Evolutionary conservation across 805 yeast species (phyloP), one percentile per base, ranked within the genome.

Genomic region (Candida jianshihensis): DNA sequence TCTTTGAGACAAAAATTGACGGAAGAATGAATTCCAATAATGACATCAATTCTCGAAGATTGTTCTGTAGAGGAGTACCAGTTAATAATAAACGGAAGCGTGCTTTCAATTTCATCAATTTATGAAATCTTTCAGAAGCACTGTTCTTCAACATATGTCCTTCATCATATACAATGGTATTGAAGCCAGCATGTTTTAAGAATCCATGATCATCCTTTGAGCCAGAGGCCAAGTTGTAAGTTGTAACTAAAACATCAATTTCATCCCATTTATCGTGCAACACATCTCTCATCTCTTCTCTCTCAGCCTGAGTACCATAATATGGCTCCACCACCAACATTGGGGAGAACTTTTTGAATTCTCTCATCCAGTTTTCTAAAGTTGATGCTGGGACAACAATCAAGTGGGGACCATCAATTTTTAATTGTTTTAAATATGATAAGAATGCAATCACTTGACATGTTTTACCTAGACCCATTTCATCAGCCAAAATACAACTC

Each of bases 391-490:
- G 99, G 19, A 94, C 97, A 24, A 92, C 92, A 24, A 92, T 83
- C 40, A 92, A 64, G 66, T 92, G 97, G 1, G 96, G 96, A 0
- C 95, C 94, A 33, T 66, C 57, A 20, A 59, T 60, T n/a, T 68
- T 70, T n/a, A 58, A 55, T 47, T 84, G 81, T 53, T 86, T 86
- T 51, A 92, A 68, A 53, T 82, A 79, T 1, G 97, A 88, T 54
- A 92, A 63, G 54, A 92, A 92, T 7, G 97, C 73, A 60, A 92
- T 90, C 22, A 92, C 96, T 61, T 92, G 97, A 56, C 95, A 83
- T 0, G 98, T 92, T 56, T 92, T 92, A 41, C 99, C 99, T 33
- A 92, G 67, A 5, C 95, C 99, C 99, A 92, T 92, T 57, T 92
- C 99, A 63, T 92, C 99, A 0, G 98, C 99, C 33, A 92, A 66